Conservation (phyloP, 345 rosid species). For the Fremontodendron californicum region DNA sequence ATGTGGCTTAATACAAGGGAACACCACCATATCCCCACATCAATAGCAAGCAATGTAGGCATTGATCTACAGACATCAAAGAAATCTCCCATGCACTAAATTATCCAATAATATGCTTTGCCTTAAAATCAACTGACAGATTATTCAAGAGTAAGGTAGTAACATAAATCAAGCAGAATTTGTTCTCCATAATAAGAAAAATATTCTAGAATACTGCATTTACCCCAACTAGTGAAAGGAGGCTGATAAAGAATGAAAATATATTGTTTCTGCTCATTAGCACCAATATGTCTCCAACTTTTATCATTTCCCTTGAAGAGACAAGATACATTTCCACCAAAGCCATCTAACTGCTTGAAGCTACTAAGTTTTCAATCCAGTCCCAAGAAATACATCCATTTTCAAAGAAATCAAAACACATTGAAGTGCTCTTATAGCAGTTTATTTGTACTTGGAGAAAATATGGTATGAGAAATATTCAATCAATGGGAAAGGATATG, state of each 20-base stretch:
- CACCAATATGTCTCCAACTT: background rate
- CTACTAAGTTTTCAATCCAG: background rate
- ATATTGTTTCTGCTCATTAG: no score
- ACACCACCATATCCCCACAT: background rate
- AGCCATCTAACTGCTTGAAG: background rate
- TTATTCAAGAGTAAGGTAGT: background rate
- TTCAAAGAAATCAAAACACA: background rate
- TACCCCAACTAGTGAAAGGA: background rate
- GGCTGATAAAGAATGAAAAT: background rate
- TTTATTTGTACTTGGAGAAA: background rate
- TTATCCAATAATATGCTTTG: background rate
- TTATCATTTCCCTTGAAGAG: slow-evolving; percentile 2
- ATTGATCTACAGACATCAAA: background rate
- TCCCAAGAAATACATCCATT: background rate
- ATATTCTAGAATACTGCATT: background rate
- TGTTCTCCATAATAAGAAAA: background rate
- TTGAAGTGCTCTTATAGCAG: background rate
- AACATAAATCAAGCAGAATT: background rate
- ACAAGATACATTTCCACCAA: background rate
- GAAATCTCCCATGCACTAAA: background rate
- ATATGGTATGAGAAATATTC: background rate
- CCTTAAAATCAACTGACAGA: background rate
- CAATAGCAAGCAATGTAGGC: background rate
- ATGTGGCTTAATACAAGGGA: background rate
- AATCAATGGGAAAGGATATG: background rate